These are phyloP conservation scores for Lodderomyces jiufengensis DNA, from an alignment of 1,139 yeast genomes.

Conservation along the genomic window DNA sequence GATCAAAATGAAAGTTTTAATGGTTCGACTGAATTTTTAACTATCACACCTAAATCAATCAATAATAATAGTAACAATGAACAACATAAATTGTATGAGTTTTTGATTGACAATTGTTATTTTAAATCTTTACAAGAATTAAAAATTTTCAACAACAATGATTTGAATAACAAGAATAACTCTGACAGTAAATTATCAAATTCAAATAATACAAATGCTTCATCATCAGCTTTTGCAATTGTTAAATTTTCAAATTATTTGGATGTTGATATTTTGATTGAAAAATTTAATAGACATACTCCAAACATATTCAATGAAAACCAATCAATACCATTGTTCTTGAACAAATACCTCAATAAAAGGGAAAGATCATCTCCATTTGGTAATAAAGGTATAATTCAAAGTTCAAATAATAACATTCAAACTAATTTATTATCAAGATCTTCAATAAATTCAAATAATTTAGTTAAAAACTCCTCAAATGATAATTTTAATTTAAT, in stretches of 20 bases:
- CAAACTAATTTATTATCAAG: background rate
- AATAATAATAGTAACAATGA: background rate
- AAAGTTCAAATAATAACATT: background rate
- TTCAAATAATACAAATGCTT: background rate
- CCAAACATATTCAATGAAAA: constrained; percentile 35
- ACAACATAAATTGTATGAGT: constrained; percentile 19
- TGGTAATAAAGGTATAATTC: background rate
- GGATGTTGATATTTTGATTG: constrained; percentile 32
- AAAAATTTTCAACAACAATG: constrained; percentile 23
- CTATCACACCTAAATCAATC: constrained; percentile 7
- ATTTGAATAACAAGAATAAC: background rate
- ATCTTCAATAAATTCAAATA: background rate
- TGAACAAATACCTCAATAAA: constrained; percentile 28
- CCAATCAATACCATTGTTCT: constrained; percentile 20
- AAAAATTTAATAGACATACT: constrained; percentile 16
- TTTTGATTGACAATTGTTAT: constrained; percentile 23
- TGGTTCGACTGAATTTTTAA: background rate
- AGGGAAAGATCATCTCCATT: constrained; percentile 18
- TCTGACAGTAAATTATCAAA: background rate
- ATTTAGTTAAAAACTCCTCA: constrained; percentile 3
- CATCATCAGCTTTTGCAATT: constrained; percentile 26
- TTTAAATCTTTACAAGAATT: constrained; percentile 28
- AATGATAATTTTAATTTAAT: constrained; percentile 27
- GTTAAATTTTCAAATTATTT: constrained; percentile 35
- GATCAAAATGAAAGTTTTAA: constrained; percentile 1